Base-by-base conservation (phyloP, 2,329 filamentous ascomycete genomes). In the Trichoderma sp. region DNA sequence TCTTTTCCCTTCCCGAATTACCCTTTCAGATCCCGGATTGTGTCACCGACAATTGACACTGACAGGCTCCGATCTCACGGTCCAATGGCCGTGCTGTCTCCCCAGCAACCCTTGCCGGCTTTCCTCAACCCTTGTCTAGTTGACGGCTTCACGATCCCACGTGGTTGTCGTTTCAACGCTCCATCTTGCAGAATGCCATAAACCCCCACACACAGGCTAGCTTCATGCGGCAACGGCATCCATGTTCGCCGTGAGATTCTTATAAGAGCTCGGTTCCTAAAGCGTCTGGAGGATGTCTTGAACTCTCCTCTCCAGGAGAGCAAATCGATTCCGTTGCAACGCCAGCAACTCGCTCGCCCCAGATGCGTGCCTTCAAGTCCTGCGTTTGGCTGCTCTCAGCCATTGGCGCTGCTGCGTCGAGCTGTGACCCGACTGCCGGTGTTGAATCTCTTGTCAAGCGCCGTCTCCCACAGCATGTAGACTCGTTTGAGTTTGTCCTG, bases 391-490 rank as follows among this genome's bases (percentile, higher is more conserved):
- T 65, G 37, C 61, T 65, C 50, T 48, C 61, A 8, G 52, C 52
- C 61, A 56, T 65, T 57, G 61, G 61, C 29, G 56, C 32, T 52
- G 68, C 50, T 52, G 66, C 52, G 29, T 13, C 58, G 27, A 52
- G 34, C 22, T 37, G 19, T 19, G 10, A 17, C 13, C 56, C 67
- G 27, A 69, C 65, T 13, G 58, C 63, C 10, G 70, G 71, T 12
- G 63, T 72, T 25, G 67, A 69, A 4, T 63, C 69, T 29, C 68
- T 72, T 13, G 52, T 72, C 61, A 68, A 65, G 29, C 70, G 71
- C 42, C 70, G 71, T 48, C 69, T 72, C 15, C 71, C 70, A 27
- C 39, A 69, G 5, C 71, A 72, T 48, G 67, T 53, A 22, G 57
- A 69, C 13, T 53, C 60, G 59, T 72, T 72, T 45, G 58, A 69